Evolutionary conservation across 768 basidiomycete species (phyloP).

Genomic region (Lentinula lateritia): DNA sequence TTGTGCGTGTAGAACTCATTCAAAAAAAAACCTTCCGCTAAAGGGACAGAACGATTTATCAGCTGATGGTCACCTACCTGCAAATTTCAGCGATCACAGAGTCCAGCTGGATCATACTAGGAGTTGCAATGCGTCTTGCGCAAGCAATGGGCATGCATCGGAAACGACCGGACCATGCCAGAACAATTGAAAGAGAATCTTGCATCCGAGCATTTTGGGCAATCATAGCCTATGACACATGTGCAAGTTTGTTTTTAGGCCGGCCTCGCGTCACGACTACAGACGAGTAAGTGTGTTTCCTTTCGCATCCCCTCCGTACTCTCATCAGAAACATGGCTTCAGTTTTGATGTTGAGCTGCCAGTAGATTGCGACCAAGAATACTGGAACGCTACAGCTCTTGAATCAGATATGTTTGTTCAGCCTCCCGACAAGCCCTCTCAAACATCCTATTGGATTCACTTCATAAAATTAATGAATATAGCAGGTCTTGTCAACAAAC

Average conservation of each 20-base stretch:
- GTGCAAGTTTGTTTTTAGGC: conserved; percentile 36
- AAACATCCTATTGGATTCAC: conserved; percentile 27
- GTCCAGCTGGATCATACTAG: conserved; percentile 58
- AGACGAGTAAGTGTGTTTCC: neutral
- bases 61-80: conserved; percentile 41
- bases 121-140: conserved; percentile 62
- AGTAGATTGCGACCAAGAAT: conserved; percentile 54
- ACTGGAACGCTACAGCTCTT: conserved; percentile 39
- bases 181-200: conserved; percentile 38
- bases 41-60: neutral
- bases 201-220: conserved; percentile 74
- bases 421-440: conserved; percentile 24
- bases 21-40: conserved; percentile 10
- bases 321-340: conserved; percentile 19
- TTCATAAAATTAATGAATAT: conserved; percentile 41
- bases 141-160: conserved; percentile 24
- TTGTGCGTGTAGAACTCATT: conserved; percentile 49
- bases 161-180: neutral
- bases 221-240: conserved; percentile 4
- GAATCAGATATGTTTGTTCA: conserved; percentile 36
- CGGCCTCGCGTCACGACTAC: conserved; percentile 26
- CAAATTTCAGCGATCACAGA: conserved; percentile 45
- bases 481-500: conserved; percentile 41
- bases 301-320: neutral
- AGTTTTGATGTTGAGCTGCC: conserved; percentile 55